Base-by-base conservation (phyloP, 1,284 basidiomycete genomes). In the Afroboletus lepidellus region DNA sequence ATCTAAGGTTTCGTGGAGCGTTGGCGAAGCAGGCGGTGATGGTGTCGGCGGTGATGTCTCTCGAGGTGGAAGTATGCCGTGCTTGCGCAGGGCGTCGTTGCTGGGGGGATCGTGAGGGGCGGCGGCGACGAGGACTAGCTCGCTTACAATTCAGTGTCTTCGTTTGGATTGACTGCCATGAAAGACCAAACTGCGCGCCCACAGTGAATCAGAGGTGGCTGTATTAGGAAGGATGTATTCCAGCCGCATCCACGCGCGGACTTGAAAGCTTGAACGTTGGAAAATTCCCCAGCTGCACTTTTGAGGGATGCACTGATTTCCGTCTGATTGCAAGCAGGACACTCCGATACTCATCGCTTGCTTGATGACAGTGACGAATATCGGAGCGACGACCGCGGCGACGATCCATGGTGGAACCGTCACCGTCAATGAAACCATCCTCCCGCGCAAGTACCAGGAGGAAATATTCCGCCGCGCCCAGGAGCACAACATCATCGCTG, bases 61-160 rank as follows among this genome's bases (percentile, higher is more conserved):
- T 52, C 80, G 83, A 0, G 88, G 87, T 7, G 94, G 92, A 20
- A 97, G 74, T 62, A 97, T 95, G 34, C 94, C 94, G 63, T 94
- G 84, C 62, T 92, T 91, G 51, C 94, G 90, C 9, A 97, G 83
- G 29, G 90, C 90, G 66, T 95, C 94, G 72, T 97, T 95, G 72
- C 93, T 95, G 67, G 33, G 51, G 11, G 48, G 20, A 39, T 41
- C 30, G 37, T 34, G 54, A 34, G 8, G 32, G 16, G 18, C 32
- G 8, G 7, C 30, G 48, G 33, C 48, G 34, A 46, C n/a, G 41
- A 45, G 24, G 12, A 37, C 15, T n/a, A 11, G 2, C 3, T 50
- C 29, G 71, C 89, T 72, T 67, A 93, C 92, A 94, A 95, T 79
- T 95, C 93, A 1, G 93, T 94, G 69, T 96, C 93, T 74, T 94